phyloP scores from a whole-genome alignment of 2,329 filamentous ascomycete species.

The Xylaria sp. region DNA sequence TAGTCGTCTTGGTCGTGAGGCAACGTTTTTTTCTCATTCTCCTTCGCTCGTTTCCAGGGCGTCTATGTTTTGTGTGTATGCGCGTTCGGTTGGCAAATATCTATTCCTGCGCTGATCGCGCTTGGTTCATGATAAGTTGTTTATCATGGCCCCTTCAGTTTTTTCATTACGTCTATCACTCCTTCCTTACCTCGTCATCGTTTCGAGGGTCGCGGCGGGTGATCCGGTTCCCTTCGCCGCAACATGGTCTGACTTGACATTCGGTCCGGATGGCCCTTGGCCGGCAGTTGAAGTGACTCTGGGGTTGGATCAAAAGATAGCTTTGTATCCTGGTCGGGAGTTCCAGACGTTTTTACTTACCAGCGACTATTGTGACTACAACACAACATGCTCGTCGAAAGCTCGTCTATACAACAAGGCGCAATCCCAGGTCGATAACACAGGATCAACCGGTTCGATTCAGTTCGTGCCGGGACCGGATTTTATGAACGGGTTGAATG shows the following conservation, averaged over 20 bases:
- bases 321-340: conserved; percentile 47
- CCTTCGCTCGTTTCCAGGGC: conserved; percentile 5
- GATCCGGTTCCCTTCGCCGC: conserved; percentile 38
- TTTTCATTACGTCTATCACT: conserved; percentile 40
- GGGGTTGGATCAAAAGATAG: conserved; percentile 41
- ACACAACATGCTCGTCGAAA: conserved; percentile 42
- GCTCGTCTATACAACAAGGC: conserved; percentile 46
- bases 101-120: conserved; percentile 29
- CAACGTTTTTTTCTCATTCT: conserved; percentile 10
- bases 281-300: conserved; percentile 45
- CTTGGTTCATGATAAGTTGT: conserved; percentile 26
- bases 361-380: conserved; percentile 46
- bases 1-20: conserved; percentile 1
- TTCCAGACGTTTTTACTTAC: conserved; percentile 45
- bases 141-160: conserved; percentile 39
- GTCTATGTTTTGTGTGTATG: conserved; percentile 5
- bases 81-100: conserved; percentile 7
- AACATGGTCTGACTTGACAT: conserved; percentile 44
- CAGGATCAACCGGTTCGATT: conserved; percentile 42
- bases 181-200: conserved; percentile 40
- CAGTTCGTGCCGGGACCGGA: conserved; percentile 36
- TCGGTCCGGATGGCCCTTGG: conserved; percentile 51
- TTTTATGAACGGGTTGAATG: conserved; percentile 44
- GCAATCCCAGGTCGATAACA: conserved; percentile 41
- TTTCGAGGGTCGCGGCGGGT: conserved; percentile 33